Conservation (phyloP, 2,329 filamentous ascomycete genomes). For the Scedosporium dehoogii region DNA sequence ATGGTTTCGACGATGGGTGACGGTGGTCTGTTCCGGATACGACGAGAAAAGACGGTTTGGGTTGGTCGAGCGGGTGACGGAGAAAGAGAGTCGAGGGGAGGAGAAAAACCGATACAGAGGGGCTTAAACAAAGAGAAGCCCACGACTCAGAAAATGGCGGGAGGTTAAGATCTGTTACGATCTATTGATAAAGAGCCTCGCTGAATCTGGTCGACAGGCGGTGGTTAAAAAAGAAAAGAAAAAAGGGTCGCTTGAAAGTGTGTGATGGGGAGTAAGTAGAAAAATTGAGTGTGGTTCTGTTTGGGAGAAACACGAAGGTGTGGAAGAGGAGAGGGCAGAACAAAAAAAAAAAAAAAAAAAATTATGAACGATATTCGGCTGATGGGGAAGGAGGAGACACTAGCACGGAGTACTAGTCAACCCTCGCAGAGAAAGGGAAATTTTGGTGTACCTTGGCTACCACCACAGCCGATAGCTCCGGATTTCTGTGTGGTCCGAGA, state of each 20-base stretch:
- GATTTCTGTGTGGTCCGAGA: not conserved
- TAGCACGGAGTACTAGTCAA: constrained; percentile 7
- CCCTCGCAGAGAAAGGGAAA: constrained; percentile 4
- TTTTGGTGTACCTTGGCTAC: constrained; percentile 2
- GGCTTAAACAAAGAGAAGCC: not conserved
- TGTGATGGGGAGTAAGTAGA: not conserved
- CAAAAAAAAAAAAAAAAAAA: constrained; percentile 8
- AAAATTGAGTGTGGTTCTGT: not conserved
- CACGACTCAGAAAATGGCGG: not conserved
- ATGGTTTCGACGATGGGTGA: not conserved
- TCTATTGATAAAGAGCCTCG: not conserved
- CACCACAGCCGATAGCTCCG: not conserved
- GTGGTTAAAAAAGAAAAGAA: not conserved
- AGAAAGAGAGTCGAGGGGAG: not conserved
- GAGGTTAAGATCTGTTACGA: not conserved
- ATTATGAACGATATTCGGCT: constrained; percentile 8
- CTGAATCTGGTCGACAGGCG: not conserved
- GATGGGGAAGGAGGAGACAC: constrained; percentile 7
- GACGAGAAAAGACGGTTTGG: not conserved
- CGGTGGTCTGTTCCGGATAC: not conserved
- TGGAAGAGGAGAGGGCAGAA: constrained; percentile 7
- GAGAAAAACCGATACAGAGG: not conserved
- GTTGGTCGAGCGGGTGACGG: not conserved
- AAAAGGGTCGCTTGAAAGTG: not conserved
- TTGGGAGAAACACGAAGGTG: constrained; percentile 3